phyloP scores from a whole-genome alignment of 1,284 basidiomycete species.

The Athelia sp. region DNA sequence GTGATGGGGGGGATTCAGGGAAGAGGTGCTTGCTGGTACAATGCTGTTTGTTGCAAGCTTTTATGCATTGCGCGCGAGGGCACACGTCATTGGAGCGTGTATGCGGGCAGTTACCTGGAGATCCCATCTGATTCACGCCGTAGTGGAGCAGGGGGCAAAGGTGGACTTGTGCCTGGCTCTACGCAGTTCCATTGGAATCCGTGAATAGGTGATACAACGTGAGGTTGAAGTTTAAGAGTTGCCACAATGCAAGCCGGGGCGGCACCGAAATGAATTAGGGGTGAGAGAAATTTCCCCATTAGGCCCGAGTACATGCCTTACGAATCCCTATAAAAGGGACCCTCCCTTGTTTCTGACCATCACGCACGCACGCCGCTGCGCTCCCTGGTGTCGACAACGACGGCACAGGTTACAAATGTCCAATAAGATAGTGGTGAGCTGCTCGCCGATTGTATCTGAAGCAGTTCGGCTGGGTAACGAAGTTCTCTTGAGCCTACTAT shows the following conservation, averaged over 20 bases:
- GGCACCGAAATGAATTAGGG: no score
- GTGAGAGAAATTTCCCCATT: no score
- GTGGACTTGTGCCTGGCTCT: no score
- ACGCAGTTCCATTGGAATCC: no score
- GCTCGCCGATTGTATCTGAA: conserved; percentile 49
- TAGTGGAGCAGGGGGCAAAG: no score
- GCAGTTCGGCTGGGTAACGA: conserved; percentile 55
- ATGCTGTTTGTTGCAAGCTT: neutral
- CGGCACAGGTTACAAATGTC: conserved; percentile 51
- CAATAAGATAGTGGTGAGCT: conserved; percentile 90
- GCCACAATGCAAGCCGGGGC: no score
- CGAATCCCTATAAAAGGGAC: conserved; percentile 2
- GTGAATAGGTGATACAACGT: no score
- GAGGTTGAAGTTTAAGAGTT: no score
- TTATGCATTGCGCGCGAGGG: neutral
- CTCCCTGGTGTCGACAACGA: conserved; percentile 19
- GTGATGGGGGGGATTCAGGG: neutral
- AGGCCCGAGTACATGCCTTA: neutral
- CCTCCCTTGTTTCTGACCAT: neutral
- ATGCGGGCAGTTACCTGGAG: neutral
- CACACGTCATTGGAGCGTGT: neutral
- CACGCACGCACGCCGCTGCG: neutral
- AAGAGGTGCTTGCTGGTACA: neutral
- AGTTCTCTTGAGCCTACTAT: conserved; percentile 76
- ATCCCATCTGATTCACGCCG: neutral